Evolutionary conservation across 345 rosid genomes (phyloP).

Genomic region (Alliaria petiolata): DNA sequence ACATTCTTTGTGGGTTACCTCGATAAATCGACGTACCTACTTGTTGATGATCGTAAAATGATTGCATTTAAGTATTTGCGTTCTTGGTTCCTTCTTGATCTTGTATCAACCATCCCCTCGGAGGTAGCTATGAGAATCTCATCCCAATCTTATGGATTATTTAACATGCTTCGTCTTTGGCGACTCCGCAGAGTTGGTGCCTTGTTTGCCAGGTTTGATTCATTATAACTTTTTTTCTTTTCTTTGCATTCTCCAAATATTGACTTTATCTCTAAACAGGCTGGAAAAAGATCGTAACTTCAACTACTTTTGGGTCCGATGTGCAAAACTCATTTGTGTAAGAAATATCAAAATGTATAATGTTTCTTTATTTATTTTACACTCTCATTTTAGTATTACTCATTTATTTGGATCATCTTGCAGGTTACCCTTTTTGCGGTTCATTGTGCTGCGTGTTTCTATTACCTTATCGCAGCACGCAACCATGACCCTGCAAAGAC

Average conservation of each 20-base stretch:
- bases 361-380: neutral
- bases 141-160: constrained; percentile 61
- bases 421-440: constrained; percentile 93
- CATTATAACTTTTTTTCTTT: neutral
- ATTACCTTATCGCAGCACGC: constrained; percentile 77
- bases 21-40: constrained; percentile 62
- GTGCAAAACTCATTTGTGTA: constrained; percentile 84
- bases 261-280: constrained; percentile 38
- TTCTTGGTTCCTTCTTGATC: constrained; percentile 78
- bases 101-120: constrained; percentile 72
- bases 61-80: constrained; percentile 77
- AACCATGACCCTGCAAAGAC: constrained; percentile 49
- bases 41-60: constrained; percentile 59
- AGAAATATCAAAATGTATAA: constrained; percentile 33
- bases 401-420: constrained; percentile 1
- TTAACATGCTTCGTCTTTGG: constrained; percentile 97
- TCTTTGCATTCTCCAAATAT: neutral
- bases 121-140: constrained; percentile 62
- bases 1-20: constrained; percentile 90
- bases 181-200: constrained; percentile 96
- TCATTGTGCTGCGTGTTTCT: constrained; percentile 91
- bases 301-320: constrained; percentile 95
- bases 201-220: constrained; percentile 67
- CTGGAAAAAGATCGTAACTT: constrained; percentile 89
- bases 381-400: neutral